Evolutionary conservation across 2,329 filamentous ascomycete genomes (phyloP).

Genomic region (Plenodomus tracheiphilus): DNA sequence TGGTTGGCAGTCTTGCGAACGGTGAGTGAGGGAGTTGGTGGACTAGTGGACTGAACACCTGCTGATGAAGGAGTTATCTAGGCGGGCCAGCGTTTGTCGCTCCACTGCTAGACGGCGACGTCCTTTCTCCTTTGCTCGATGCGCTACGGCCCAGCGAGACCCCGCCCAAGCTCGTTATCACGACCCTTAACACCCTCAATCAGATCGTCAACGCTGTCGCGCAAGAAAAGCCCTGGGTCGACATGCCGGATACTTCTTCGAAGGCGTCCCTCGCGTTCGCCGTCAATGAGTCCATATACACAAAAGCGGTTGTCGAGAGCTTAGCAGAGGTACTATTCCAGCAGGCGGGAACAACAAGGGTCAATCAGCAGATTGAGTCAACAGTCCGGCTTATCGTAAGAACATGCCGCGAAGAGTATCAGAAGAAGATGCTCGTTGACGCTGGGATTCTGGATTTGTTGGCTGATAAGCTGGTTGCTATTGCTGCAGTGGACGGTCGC

Average conservation of each 20-base stretch:
- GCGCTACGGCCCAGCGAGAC: conserved; percentile 68
- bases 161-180: conserved; percentile 68
- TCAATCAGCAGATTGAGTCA: conserved; percentile 65
- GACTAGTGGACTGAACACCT: neutral
- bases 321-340: conserved; percentile 69
- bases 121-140: conserved; percentile 70
- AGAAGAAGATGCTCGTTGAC: conserved; percentile 73
- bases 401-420: conserved; percentile 68
- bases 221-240: conserved; percentile 56
- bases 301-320: conserved; percentile 61
- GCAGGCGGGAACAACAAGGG: conserved; percentile 54
- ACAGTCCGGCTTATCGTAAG: conserved; percentile 62
- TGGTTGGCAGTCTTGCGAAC: conserved; percentile 83
- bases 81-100: conserved; percentile 78
- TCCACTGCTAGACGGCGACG: conserved; percentile 69
- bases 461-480: conserved; percentile 66
- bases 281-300: conserved; percentile 60
- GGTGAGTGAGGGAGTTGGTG: conserved; percentile 57
- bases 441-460: conserved; percentile 77
- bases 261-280: conserved; percentile 58
- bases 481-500: conserved; percentile 34
- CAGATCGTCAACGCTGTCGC: conserved; percentile 69
- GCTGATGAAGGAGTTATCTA: conserved; percentile 46
- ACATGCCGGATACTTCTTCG: conserved; percentile 52
- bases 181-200: conserved; percentile 74